Evolutionary conservation across 2,329 filamentous ascomycete genomes (phyloP).

Genomic region (Arthrobotrys pseudoclavata): DNA sequence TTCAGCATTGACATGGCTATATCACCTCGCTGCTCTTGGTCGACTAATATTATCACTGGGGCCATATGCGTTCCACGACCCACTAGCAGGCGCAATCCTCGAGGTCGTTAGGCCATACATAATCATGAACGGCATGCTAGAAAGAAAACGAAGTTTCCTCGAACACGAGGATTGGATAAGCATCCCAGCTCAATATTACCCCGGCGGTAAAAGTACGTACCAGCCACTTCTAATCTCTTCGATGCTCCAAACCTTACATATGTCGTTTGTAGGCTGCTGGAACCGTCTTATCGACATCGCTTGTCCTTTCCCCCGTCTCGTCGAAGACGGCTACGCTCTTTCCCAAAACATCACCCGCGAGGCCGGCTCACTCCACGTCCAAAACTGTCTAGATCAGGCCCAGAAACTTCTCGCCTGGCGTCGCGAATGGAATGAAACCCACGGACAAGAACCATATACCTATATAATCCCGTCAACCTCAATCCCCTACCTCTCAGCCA

Average conservation of each 20-base stretch:
- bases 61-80: conserved; percentile 49
- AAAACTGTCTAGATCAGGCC: conserved; percentile 25
- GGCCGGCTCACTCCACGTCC: conserved; percentile 35
- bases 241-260: background rate
- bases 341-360: conserved; percentile 37
- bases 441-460: conserved; percentile 47
- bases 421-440: conserved; percentile 50
- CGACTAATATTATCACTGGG: conserved; percentile 45
- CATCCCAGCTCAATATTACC: conserved; percentile 50
- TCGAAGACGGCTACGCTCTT: conserved; percentile 42
- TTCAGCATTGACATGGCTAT: conserved; percentile 52
- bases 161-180: conserved; percentile 53
- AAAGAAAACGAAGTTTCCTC: conserved; percentile 42
- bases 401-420: conserved; percentile 52
- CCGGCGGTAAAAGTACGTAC: conserved; percentile 51
- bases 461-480: conserved; percentile 35
- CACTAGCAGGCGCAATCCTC: conserved; percentile 54
- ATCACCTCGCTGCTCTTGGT: conserved; percentile 51
- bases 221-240: background rate
- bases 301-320: conserved; percentile 28
- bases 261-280: conserved; percentile 26
- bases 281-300: conserved; percentile 44
- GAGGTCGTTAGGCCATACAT: conserved; percentile 57
- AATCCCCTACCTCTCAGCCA: conserved; percentile 31
- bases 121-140: conserved; percentile 50